These are phyloP conservation scores for Trichosporon faecale DNA, from an alignment of 1,284 basidiomycete genomes.

Conservation along the genomic window DNA sequence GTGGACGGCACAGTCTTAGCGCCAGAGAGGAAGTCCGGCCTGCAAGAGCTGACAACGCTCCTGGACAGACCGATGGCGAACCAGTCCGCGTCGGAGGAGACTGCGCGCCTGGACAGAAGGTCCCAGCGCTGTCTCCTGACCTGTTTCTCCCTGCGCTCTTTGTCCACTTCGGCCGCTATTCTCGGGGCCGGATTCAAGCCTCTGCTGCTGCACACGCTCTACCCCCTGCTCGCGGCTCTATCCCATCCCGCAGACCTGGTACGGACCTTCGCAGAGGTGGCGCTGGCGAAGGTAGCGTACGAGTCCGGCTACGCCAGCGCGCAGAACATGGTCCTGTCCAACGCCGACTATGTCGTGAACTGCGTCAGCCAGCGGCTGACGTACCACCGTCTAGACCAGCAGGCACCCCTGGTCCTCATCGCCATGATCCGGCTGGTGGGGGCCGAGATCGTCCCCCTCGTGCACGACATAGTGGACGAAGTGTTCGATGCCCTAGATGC, in stretches of 20 bases:
- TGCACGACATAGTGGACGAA: constrained; percentile 88
- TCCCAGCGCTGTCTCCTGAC: constrained; percentile 57
- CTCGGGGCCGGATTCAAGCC: constrained; percentile 57
- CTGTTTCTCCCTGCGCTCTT: constrained; percentile 65
- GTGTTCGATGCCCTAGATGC: constrained; percentile 91
- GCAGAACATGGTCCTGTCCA: constrained; percentile 77
- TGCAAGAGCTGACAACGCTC: constrained; percentile 51
- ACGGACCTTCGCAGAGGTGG: constrained; percentile 65
- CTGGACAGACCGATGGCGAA: constrained; percentile 38
- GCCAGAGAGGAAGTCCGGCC: constrained; percentile 61
- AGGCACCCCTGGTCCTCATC: constrained; percentile 63
- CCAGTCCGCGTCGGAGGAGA: constrained; percentile 32
- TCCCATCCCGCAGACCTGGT: constrained; percentile 66
- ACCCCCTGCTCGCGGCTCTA: constrained; percentile 76
- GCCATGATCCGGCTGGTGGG: constrained; percentile 81
- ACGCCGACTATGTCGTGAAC: constrained; percentile 91
- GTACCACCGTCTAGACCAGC: constrained; percentile 66
- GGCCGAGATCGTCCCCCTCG: constrained; percentile 73
- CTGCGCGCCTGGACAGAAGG: constrained; percentile 43
- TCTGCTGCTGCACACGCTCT: constrained; percentile 73
- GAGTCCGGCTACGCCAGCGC: constrained; percentile 76
- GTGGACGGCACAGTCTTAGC: constrained; percentile 36
- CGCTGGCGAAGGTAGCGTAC: constrained; percentile 66
- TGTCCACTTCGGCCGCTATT: constrained; percentile 67
- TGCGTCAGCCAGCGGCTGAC: constrained; percentile 75